Conservation (phyloP, 352 stramenopile species). For the Plasmopara viticola region DNA sequence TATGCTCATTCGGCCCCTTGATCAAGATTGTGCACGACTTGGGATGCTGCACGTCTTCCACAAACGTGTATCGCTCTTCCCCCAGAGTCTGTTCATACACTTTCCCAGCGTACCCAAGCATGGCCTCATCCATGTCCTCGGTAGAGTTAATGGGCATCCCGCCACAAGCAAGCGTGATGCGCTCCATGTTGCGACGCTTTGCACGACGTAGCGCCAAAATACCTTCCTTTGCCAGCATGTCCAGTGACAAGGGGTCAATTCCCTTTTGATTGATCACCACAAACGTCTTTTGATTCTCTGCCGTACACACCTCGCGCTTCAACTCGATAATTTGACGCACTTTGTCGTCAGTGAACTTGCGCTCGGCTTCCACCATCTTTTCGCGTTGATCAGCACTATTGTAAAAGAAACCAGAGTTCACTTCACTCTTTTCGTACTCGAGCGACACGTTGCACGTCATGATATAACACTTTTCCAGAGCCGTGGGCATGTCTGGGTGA, state of each 20-base stretch:
- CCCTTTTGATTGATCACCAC: constrained; percentile 99
- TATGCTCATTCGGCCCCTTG: constrained; percentile 98
- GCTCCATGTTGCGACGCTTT: constrained; percentile 99
- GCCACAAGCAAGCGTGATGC: constrained; percentile 97
- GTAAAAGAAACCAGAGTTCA: constrained; percentile 98
- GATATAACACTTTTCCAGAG: constrained; percentile 96
- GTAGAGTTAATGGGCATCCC: constrained; percentile 97
- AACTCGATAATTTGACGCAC: constrained; percentile 97
- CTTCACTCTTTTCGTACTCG: constrained; percentile 99
- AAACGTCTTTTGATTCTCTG: constrained; percentile 96
- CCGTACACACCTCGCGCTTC: constrained; percentile 95
- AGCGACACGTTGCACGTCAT: constrained; percentile 99
- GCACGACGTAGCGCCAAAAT: constrained; percentile 96
- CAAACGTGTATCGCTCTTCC: constrained; percentile 99
- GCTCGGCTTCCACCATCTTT: constrained; percentile 94
- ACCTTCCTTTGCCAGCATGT: constrained; percentile 99
- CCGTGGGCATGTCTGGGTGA: constrained; percentile 98
- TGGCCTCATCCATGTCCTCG: constrained; percentile 94
- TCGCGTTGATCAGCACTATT: constrained; percentile 97
- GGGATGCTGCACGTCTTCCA: constrained; percentile 96
- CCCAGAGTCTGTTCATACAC: constrained; percentile 98
- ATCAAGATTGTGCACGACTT: constrained; percentile 98
- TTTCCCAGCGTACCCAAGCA: constrained; percentile 95
- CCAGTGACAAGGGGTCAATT: constrained; percentile 97
- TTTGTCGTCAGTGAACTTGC: constrained; percentile 95